Conservation (phyloP, 2,329 filamentous ascomycete species). For the Daldinia eschscholtzii region DNA sequence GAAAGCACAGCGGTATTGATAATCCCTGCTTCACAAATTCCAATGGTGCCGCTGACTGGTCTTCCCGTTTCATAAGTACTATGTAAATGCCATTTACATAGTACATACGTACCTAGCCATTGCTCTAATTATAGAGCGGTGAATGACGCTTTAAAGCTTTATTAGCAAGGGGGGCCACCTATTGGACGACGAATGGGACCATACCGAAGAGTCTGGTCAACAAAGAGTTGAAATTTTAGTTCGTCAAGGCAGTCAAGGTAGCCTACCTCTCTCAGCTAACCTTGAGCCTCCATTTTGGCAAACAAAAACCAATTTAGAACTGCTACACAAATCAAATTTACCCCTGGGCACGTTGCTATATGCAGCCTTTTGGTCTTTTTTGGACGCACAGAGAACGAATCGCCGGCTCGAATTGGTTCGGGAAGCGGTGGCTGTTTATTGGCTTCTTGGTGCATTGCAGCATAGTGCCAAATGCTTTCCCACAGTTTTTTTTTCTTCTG, state of each 20-base stretch:
- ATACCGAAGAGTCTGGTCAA: slow-evolving; percentile 4
- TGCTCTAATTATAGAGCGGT: slow-evolving; percentile 36
- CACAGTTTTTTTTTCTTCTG: slow-evolving; percentile 1
- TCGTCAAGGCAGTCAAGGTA: neutral
- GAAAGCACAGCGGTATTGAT: slow-evolving; percentile 1
- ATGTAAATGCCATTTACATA: slow-evolving; percentile 6
- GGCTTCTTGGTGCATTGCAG: slow-evolving; percentile 9
- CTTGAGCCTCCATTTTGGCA: slow-evolving; percentile 6
- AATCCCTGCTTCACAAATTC: slow-evolving; percentile 17
- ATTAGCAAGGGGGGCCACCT: slow-evolving; percentile 4
- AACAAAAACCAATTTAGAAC: slow-evolving; percentile 5
- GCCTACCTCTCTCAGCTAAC: neutral
- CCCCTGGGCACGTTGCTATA: slow-evolving; percentile 19
- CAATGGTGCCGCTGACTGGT: slow-evolving; percentile 14
- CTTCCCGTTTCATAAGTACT: slow-evolving; percentile 16
- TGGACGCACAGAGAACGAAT: slow-evolving; percentile 19
- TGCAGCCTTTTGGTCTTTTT: slow-evolving; percentile 11
- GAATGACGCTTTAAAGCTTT: slow-evolving; percentile 25
- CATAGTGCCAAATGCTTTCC: slow-evolving; percentile 1
- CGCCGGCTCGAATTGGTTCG: slow-evolving; percentile 24
- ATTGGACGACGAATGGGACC: slow-evolving; percentile 3
- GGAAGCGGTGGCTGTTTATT: slow-evolving; percentile 27
- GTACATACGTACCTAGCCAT: slow-evolving; percentile 9
- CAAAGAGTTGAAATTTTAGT: neutral
- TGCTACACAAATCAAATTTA: neutral